Conservation (phyloP, 2,329 filamentous ascomycete species). For the Alternaria viburni region DNA sequence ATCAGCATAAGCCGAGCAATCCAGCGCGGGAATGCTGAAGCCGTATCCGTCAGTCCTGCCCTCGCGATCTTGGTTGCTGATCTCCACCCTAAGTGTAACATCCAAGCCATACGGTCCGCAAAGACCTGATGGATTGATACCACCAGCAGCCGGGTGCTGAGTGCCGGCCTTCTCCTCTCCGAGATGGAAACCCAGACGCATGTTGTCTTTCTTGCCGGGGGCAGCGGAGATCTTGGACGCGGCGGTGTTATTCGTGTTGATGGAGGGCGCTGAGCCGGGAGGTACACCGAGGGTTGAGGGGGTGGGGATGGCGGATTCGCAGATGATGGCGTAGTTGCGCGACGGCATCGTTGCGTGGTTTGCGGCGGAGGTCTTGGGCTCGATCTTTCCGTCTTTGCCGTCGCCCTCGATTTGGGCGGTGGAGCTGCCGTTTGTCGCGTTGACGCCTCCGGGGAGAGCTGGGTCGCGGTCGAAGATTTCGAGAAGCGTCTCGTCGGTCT, state of each 20-base stretch:
- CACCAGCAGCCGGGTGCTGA: constrained; percentile 71
- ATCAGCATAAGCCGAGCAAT: constrained; percentile 13
- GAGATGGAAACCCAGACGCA: constrained; percentile 71
- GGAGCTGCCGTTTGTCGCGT: constrained; percentile 28
- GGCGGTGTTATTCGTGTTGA: constrained; percentile 34
- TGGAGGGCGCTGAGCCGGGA: constrained; percentile 28
- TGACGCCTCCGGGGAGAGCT: constrained; percentile 29
- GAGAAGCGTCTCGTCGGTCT: constrained; percentile 70
- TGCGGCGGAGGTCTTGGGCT: constrained; percentile 68
- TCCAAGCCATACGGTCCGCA: constrained; percentile 55
- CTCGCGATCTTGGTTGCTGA: constrained; percentile 51
- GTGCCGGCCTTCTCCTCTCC: constrained; percentile 84
- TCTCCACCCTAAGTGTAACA: constrained; percentile 57
- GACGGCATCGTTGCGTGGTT: constrained; percentile 87
- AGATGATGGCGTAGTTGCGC: constrained; percentile 69
- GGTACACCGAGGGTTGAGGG: constrained; percentile 16
- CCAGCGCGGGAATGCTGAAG: constrained; percentile 55
- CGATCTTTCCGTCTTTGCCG: constrained; percentile 35
- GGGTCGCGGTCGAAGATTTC: constrained; percentile 68
- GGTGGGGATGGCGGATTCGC: constrained; percentile 53
- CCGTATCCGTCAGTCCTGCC: constrained; percentile 59
- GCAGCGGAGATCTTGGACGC: constrained; percentile 35
- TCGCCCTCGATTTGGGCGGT: constrained; percentile 22
- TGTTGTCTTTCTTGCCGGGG: constrained; percentile 58
- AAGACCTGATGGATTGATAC: constrained; percentile 50